These are phyloP conservation scores for Exidia glandulosa DNA, from an alignment of 768 basidiomycete species.

Conservation along the genomic window DNA sequence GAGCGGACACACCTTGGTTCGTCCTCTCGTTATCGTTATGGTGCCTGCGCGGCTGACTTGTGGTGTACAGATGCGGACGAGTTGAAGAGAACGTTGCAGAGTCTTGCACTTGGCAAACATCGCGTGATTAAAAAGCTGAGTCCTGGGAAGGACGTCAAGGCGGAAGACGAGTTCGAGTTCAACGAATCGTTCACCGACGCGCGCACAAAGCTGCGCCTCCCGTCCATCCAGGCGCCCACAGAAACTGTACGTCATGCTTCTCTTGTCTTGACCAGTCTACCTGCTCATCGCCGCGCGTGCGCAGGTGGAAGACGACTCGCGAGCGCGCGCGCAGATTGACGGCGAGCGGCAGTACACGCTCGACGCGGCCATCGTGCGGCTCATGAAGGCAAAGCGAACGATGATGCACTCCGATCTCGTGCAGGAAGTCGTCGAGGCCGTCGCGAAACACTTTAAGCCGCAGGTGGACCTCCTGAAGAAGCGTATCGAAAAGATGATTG, in stretches of 20 bases:
- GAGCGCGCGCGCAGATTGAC: constrained; percentile 76
- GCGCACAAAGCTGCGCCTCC: constrained; percentile 76
- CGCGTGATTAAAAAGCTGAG: constrained; percentile 79
- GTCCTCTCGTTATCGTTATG: constrained; percentile 14
- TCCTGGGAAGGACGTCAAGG: constrained; percentile 61
- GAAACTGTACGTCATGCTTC: constrained; percentile 52
- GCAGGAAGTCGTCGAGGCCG: constrained; percentile 73
- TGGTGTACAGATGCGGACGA: constrained; percentile 49
- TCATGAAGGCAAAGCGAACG: constrained; percentile 91
- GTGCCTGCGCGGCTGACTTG: constrained; percentile 3
- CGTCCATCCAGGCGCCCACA: constrained; percentile 81
- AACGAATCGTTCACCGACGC: constrained; percentile 77
- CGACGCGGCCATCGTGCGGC: constrained; percentile 91
- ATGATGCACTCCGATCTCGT: constrained; percentile 70
- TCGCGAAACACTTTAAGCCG: constrained; percentile 80
- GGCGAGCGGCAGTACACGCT: constrained; percentile 76
- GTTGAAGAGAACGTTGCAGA: constrained; percentile 78
- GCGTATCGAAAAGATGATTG: constrained; percentile 70
- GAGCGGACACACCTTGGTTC: constrained; percentile 61
- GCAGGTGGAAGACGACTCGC: constrained; percentile 81
- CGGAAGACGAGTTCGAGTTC: constrained; percentile 67
- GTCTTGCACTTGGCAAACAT: constrained; percentile 84
- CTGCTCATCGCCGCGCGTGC: not conserved
- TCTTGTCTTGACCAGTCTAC: constrained; percentile 1
- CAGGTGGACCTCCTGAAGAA: constrained; percentile 78